These are phyloP conservation scores for Flaveria robusta DNA, from an alignment of 129 eudicot species.

Conservation along the genomic window DNA sequence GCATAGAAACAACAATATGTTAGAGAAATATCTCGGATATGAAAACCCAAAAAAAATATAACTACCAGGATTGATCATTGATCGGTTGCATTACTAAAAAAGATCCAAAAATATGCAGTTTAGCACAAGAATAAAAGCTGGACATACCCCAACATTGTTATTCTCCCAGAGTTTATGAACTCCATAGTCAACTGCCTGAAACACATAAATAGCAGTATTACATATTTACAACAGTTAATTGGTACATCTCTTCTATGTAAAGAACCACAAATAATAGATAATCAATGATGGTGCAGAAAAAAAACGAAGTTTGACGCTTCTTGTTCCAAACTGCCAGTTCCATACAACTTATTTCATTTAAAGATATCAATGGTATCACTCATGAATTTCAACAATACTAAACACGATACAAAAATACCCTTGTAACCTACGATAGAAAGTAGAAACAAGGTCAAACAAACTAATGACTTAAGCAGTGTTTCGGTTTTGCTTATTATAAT, in stretches of 20 bases:
- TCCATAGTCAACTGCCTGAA: slow-evolving; percentile 87
- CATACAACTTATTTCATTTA: too few relatives aligned
- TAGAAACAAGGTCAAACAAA: background rate
- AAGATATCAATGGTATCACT: too few relatives aligned
- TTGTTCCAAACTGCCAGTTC: too few relatives aligned
- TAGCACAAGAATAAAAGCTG: background rate
- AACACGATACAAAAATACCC: too few relatives aligned
- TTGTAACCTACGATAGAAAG: too few relatives aligned
- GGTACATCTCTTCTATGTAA: background rate
- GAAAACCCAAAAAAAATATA: background rate
- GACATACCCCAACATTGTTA: slow-evolving; percentile 74
- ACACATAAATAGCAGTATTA: slow-evolving; percentile 9
- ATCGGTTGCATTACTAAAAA: background rate
- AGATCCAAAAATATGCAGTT: background rate
- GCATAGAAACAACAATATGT: slow-evolving; percentile 30
- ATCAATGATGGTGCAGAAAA: background rate
- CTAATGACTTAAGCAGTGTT: background rate
- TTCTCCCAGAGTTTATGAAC: slow-evolving; percentile 68
- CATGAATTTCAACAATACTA: too few relatives aligned
- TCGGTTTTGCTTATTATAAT: background rate
- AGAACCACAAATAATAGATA: background rate
- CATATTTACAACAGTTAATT: background rate
- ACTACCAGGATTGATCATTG: background rate
- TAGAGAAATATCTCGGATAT: background rate
- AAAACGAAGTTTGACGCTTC: background rate